A percentile compares a stretch with the other conserved stretches of the same genome.
phyloP scores from a whole-genome alignment of 2,329 filamentous ascomycete species.

The Stagonosporopsis chrysanthemi region DNA sequence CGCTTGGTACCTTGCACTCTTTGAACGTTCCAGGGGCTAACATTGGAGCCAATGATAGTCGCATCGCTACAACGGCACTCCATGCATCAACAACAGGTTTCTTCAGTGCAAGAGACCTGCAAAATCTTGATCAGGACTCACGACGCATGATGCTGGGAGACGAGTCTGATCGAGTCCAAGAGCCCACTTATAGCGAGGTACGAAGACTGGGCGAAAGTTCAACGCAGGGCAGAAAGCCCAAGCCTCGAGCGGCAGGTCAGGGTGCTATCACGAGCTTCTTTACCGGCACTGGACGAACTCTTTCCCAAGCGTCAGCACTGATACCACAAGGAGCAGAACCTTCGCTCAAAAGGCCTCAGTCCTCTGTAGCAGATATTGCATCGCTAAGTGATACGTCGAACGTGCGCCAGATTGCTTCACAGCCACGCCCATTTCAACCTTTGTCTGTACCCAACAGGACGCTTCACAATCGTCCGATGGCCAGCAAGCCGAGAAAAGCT shows the following conservation, averaged over 20 bases:
- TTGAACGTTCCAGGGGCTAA: not conserved
- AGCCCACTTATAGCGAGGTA: constrained; percentile 35
- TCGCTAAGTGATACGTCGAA: constrained; percentile 48
- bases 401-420: constrained; percentile 20
- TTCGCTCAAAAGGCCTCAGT: constrained; percentile 32
- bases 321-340: constrained; percentile 12
- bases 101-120: constrained; percentile 49
- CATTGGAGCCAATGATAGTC: not conserved
- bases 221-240: constrained; percentile 28
- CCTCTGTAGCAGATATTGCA: constrained; percentile 22
- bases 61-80: constrained; percentile 24
- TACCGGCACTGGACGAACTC: constrained; percentile 37
- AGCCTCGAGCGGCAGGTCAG: constrained; percentile 56
- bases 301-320: constrained; percentile 21
- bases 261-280: constrained; percentile 64
- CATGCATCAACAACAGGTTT: constrained; percentile 39
- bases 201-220: constrained; percentile 32
- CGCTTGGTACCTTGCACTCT: not conserved
- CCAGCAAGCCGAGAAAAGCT: constrained; percentile 38
- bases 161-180: constrained; percentile 31
- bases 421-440: constrained; percentile 31
- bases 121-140: constrained; percentile 51
- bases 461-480: constrained; percentile 43
- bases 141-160: constrained; percentile 27
- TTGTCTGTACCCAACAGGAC: constrained; percentile 42